A percentile compares a stretch with the other conserved stretches of the same genome.
Conservation (phyloP, 805 yeast species). For the Kodamaea laetipori region DNA sequence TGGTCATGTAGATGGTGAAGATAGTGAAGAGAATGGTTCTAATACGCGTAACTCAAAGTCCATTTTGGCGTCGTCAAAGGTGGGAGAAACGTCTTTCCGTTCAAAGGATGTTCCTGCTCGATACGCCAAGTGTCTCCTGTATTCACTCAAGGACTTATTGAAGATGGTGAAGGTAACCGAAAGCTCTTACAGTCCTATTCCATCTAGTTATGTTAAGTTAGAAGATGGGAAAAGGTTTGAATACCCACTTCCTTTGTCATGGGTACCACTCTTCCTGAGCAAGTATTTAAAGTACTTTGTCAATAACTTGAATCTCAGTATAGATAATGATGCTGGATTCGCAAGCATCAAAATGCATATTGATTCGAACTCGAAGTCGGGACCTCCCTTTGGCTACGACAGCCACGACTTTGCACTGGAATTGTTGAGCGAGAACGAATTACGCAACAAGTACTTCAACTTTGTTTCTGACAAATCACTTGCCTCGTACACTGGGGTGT, state of each 20-base stretch:
- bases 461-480: conserved; percentile 42
- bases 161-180: conserved; percentile 23
- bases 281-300: conserved; percentile 26
- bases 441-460: conserved; percentile 29
- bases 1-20: conserved; percentile 9
- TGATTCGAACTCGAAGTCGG: conserved; percentile 1
- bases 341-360: conserved; percentile 25
- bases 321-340: conserved; percentile 30
- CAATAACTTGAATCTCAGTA: conserved; percentile 26
- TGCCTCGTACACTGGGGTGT: conserved; percentile 36
- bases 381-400: neutral
- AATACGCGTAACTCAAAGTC: conserved; percentile 7
- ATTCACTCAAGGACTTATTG: conserved; percentile 29
- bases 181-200: conserved; percentile 23
- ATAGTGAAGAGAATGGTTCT: conserved; percentile 6
- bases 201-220: conserved; percentile 30
- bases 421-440: conserved; percentile 7
- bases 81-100: conserved; percentile 16
- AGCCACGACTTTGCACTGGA: neutral
- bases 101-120: conserved; percentile 19
- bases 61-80: conserved; percentile 9
- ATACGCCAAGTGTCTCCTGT: conserved; percentile 23
- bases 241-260: conserved; percentile 39
- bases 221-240: conserved; percentile 25
- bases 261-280: conserved; percentile 40